Base-by-base conservation (phyloP, 202 grass and related monocot species). In the Zizania palustris region DNA sequence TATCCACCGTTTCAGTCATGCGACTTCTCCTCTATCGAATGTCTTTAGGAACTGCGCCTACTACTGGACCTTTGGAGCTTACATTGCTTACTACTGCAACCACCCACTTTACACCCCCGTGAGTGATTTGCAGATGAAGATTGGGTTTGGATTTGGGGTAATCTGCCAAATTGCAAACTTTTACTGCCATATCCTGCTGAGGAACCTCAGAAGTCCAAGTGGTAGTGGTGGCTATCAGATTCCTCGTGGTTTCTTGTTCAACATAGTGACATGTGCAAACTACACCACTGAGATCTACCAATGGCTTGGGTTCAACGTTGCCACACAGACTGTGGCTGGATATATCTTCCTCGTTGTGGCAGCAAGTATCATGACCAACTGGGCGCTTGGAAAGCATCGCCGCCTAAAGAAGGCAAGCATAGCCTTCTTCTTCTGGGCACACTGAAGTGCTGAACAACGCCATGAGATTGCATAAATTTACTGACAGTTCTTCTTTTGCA, bases 221-320 rank as follows among this genome's bases (percentile, higher is more conserved):
- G 91, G 95, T 16, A 83, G 65, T 5, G 95, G 95, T 13, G 95
- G 95, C 6, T 97, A 94, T 55, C 95, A 92, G 78, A 97, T 97
- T 80, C 91, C 95, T 21, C 83, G 57, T 18, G 95, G 95, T 3
- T 97, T 97, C 71, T 70, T 97, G 75, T 97, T 97, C 79, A 93
- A 97, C 85, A 89, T 93, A 1, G 91, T 93, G 79, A 97, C 94
- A 0, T 97, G 94, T 1, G 93, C 93, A 2, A 97, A 97, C 69
- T 97, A 97, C 65, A 97, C 91, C 11, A 97, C 91, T 0, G 94
- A 97, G 79, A 97, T 97, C 77, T 97, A 97, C 85, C 91, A 93
- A 56, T 97, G 93, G 93, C 28, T 97, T 0, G 90, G 93, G 0
- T 97, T 97, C 83, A 97, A 97, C 80, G 67, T 97, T 43, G 94